phyloP scores from a whole-genome alignment of 2,329 filamentous ascomycete genomes.

The Colletotrichum gigasporum region DNA sequence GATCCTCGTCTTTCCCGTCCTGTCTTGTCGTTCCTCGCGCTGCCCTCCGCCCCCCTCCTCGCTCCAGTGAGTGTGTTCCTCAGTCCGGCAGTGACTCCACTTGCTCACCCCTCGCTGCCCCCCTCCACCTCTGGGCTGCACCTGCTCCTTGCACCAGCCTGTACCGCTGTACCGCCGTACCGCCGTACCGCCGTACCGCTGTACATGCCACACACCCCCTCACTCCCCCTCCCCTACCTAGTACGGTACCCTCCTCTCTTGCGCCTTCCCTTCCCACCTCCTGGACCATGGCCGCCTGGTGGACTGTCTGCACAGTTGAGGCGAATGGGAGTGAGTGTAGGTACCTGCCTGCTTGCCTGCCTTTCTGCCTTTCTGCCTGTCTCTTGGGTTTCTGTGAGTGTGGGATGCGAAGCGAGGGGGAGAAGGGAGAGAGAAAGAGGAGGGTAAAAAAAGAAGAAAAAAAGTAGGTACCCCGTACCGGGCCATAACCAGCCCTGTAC shows the following conservation, averaged over 20 bases:
- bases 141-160: not conserved
- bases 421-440: not conserved
- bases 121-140: not conserved
- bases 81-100: not conserved
- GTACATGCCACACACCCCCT: constrained; percentile 6
- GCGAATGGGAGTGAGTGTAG: not conserved
- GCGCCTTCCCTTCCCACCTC: not conserved
- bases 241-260: not conserved
- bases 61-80: not conserved
- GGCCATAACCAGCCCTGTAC: not conserved
- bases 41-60: not conserved
- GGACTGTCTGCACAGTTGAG: not conserved
- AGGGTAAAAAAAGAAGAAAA: not conserved
- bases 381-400: not conserved
- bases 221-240: not conserved
- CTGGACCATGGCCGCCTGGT: constrained; percentile 7
- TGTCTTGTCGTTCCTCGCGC: not conserved
- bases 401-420: not conserved
- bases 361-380: not conserved
- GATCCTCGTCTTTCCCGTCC: constrained; percentile 12
- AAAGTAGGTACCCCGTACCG: not conserved
- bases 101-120: not conserved
- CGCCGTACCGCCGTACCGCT: not conserved
- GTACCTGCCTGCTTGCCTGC: not conserved
- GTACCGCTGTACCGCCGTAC: constrained; percentile 5